These are phyloP conservation scores for Apiotrichum brassicae DNA, from an alignment of 1,284 basidiomycete genomes.

Conservation along the genomic window DNA sequence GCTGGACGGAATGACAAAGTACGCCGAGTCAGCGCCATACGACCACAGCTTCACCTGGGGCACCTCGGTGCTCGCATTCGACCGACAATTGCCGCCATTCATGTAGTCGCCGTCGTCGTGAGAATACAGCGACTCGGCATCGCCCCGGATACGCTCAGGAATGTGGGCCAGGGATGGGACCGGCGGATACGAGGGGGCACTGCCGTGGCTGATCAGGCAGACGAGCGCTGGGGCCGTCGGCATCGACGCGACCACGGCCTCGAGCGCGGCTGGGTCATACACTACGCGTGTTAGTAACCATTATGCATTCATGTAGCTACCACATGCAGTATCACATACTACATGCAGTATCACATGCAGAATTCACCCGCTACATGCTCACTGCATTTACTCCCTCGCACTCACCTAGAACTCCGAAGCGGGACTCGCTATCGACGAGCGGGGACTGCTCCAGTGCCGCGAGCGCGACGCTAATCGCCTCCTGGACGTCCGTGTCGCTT, in stretches of 20 bases:
- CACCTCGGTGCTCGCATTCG: background rate
- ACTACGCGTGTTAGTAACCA: too few species aligned
- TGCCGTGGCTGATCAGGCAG: conserved; percentile 15
- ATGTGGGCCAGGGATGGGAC: conserved; percentile 13
- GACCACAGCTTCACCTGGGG: conserved; percentile 3
- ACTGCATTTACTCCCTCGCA: too few species aligned
- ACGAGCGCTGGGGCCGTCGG: conserved; percentile 1
- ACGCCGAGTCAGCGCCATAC: conserved; percentile 11
- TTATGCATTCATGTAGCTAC: too few species aligned
- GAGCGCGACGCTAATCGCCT: conserved; percentile 8
- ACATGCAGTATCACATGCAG: too few species aligned
- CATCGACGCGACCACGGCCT: conserved; percentile 8
- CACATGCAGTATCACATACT: too few species aligned
- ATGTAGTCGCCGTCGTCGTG: background rate
- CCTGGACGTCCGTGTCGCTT: conserved; percentile 11
- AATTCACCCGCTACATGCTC: too few species aligned
- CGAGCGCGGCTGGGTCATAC: conserved; percentile 16
- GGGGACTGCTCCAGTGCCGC: conserved; percentile 10
- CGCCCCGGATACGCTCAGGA: conserved; percentile 2
- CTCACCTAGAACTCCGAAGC: conserved; percentile 15
- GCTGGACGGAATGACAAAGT: conserved; percentile 18
- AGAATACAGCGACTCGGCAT: conserved; percentile 1
- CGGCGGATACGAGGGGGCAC: conserved; percentile 3
- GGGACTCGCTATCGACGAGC: conserved; percentile 3
- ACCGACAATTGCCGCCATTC: background rate